Evolutionary conservation across 176 grass and related monocot genomes (phyloP).

Genomic region (Ampelocalamus luodianensis): DNA sequence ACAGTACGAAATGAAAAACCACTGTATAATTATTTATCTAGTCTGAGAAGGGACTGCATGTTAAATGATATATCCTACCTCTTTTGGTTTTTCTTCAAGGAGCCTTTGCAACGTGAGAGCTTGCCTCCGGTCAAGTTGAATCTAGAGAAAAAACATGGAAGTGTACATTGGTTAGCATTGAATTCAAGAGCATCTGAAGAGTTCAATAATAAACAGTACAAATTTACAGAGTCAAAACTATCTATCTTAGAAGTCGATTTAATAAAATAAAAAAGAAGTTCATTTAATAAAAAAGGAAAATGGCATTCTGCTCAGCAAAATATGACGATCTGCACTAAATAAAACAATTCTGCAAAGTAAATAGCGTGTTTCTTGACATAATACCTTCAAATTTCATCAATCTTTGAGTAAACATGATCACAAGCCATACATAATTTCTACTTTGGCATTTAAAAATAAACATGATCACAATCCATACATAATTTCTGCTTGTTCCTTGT

Average conservation of each 20-base stretch:
- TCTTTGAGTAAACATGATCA: neutral
- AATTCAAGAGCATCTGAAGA: constrained; percentile 11
- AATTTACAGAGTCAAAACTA: neutral
- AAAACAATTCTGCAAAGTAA: neutral
- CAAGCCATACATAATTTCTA: neutral
- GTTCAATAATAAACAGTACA: neutral
- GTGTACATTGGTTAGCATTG: constrained; percentile 19
- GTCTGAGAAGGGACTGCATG: no score
- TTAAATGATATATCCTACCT: no score
- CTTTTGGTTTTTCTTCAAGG: constrained; percentile 89
- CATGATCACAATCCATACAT: no score
- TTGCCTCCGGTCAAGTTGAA: constrained; percentile 93
- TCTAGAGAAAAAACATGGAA: constrained; percentile 52
- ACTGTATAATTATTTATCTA: no score
- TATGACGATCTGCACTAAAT: neutral
- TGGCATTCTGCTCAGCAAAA: neutral
- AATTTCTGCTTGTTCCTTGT: no score
- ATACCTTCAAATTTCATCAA: neutral
- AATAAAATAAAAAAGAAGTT: neutral
- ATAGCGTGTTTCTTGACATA: neutral
- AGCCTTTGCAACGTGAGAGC: constrained; percentile 73
- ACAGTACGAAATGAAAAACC: no score
- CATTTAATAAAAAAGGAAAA: neutral
- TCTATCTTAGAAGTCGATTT: neutral
- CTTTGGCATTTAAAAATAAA: neutral